Conservation (phyloP, 768 basidiomycete genomes). For the Crucibulum laeve region DNA sequence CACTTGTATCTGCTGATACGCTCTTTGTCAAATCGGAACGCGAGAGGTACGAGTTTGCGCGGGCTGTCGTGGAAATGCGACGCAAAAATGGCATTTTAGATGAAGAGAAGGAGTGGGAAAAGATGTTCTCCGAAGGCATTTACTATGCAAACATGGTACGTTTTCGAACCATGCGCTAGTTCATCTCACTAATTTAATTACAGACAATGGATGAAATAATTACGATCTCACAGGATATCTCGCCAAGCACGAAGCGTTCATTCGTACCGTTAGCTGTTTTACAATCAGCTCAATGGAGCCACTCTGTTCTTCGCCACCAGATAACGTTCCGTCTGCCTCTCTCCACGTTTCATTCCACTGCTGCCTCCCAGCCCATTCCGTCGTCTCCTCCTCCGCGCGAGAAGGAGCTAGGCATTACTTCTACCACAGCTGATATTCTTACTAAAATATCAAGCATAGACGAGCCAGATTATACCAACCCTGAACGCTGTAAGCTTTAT, state of each 20-base stretch:
- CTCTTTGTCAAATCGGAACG: slow-evolving; percentile 78
- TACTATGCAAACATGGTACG: slow-evolving; percentile 85
- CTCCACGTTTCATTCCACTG: slow-evolving; percentile 19
- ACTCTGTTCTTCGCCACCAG: slow-evolving; percentile 59
- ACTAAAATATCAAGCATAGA: slow-evolving; percentile 15
- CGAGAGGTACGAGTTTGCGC: slow-evolving; percentile 77
- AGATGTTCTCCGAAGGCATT: slow-evolving; percentile 71
- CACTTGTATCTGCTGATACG: slow-evolving; percentile 70
- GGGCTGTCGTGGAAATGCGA: slow-evolving; percentile 70
- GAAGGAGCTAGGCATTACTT: slow-evolving; percentile 68
- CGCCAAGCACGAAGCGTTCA: slow-evolving; percentile 60
- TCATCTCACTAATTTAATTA: slow-evolving; percentile 3
- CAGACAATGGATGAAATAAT: slow-evolving; percentile 81
- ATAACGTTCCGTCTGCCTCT: slow-evolving; percentile 42
- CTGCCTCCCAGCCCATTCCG: slow-evolving; percentile 2
- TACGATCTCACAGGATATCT: slow-evolving; percentile 67
- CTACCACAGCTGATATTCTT: slow-evolving; percentile 49
- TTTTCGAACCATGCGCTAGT: slow-evolving; percentile 1
- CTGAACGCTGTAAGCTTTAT: slow-evolving; percentile 34
- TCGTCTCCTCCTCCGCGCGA: slow-evolving; percentile 35
- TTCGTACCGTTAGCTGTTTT: slow-evolving; percentile 67
- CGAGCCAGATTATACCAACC: slow-evolving; percentile 5
- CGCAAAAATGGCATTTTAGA: slow-evolving; percentile 46
- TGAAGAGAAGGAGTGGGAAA: slow-evolving; percentile 69
- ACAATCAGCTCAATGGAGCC: slow-evolving; percentile 78